Evolutionary conservation across 768 basidiomycete species (phyloP).

Genomic region (Thelephora aurantiotincta): DNA sequence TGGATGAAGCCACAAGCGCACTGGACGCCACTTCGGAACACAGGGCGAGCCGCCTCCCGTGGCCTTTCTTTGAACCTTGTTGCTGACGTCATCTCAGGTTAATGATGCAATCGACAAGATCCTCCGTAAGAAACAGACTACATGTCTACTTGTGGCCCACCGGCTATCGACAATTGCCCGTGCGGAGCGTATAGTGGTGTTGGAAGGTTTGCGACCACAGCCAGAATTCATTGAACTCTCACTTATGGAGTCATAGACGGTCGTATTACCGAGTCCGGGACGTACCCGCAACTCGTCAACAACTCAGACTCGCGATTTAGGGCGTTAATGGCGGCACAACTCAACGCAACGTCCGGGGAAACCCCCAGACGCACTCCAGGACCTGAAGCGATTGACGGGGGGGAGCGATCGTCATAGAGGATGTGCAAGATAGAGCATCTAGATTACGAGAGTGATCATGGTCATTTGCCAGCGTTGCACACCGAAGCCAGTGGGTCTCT

Average conservation of each 20-base stretch:
- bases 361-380: neutral
- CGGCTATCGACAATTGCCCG: slow-evolving; percentile 81
- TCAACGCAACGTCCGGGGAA: slow-evolving; percentile 27
- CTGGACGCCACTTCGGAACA: slow-evolving; percentile 84
- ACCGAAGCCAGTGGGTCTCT: neutral
- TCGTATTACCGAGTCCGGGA: slow-evolving; percentile 67
- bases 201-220: slow-evolving; percentile 45
- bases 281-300: slow-evolving; percentile 62
- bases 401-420: neutral
- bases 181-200: slow-evolving; percentile 79
- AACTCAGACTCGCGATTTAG: slow-evolving; percentile 69
- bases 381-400: neutral
- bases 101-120: slow-evolving; percentile 90
- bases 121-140: slow-evolving; percentile 62
- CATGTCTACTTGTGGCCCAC: slow-evolving; percentile 84
- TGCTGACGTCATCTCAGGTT: slow-evolving; percentile 28
- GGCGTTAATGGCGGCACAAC: slow-evolving; percentile 79
- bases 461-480: neutral
- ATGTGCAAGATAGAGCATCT: neutral
- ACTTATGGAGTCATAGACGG: slow-evolving; percentile 33
- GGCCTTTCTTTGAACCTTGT: neutral
- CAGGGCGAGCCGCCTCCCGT: slow-evolving; percentile 29
- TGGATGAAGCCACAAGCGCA: slow-evolving; percentile 85
- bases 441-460: neutral
- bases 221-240: neutral